Conservation (phyloP, 805 yeast species). For the Isabelozyma pseudorhagii region DNA sequence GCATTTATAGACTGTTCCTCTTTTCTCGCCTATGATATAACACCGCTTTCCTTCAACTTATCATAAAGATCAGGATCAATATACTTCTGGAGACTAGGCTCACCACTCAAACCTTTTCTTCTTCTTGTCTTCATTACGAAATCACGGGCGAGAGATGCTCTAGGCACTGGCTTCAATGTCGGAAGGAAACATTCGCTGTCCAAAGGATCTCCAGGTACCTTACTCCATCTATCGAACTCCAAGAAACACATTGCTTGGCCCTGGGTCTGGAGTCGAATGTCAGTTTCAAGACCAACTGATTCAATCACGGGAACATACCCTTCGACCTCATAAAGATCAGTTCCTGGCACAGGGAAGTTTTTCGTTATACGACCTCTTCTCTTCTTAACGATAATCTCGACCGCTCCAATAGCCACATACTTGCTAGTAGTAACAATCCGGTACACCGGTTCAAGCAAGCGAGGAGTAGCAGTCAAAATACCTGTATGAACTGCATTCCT, state of each 20-base stretch:
- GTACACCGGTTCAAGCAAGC: conserved; percentile 79
- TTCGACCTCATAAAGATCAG: conserved; percentile 58
- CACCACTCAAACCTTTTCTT: conserved; percentile 80
- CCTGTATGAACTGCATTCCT: conserved; percentile 85
- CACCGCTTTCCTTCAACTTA: conserved; percentile 50
- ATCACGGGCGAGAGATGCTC: conserved; percentile 74
- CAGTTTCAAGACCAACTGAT: conserved; percentile 85
- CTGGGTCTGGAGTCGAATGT: conserved; percentile 69
- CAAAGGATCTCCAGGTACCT: conserved; percentile 89
- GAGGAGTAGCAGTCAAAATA: conserved; percentile 71
- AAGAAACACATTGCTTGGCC: conserved; percentile 75
- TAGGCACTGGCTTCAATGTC: conserved; percentile 71
- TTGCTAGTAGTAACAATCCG: conserved; percentile 57
- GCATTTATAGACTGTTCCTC: too few species aligned
- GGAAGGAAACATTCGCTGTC: conserved; percentile 64
- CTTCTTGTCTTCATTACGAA: conserved; percentile 84
- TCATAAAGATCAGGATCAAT: conserved; percentile 59
- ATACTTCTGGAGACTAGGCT: conserved; percentile 63
- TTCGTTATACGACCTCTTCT: conserved; percentile 63
- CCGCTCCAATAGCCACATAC: conserved; percentile 42
- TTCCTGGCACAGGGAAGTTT: conserved; percentile 62
- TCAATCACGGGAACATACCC: conserved; percentile 86
- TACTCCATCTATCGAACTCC: conserved; percentile 67
- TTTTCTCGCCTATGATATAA: conserved; percentile 10
- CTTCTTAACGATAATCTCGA: conserved; percentile 47